Conservation (phyloP, 176 grass and related monocot genomes). For the Poa annua region DNA sequence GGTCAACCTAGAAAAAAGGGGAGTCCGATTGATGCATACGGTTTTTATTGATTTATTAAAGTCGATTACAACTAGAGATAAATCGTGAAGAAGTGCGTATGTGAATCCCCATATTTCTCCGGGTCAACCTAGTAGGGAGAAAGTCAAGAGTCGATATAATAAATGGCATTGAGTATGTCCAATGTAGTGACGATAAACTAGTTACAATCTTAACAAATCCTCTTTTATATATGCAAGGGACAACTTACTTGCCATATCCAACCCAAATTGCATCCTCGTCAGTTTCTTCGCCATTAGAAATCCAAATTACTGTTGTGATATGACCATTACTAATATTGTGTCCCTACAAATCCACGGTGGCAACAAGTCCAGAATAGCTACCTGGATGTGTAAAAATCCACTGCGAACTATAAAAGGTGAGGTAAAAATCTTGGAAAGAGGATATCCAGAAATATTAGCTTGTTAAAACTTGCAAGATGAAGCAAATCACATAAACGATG, state of each 20-base stretch:
- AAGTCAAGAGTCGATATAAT: neutral
- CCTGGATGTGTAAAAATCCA: neutral
- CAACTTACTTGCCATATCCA: conserved; percentile 3
- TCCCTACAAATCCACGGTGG: neutral
- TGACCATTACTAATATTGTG: neutral
- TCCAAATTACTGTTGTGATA: neutral
- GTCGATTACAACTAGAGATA: too few relatives aligned
- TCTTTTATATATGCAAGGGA: neutral
- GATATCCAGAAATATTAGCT: neutral
- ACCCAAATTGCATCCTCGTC: neutral
- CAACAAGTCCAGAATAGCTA: neutral
- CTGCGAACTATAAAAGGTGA: neutral
- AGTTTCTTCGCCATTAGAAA: neutral
- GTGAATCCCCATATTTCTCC: neutral
- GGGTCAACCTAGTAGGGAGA: neutral
- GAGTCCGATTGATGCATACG: too few relatives aligned
- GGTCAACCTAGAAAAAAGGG: too few relatives aligned
- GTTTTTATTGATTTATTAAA: too few relatives aligned
- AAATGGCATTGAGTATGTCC: neutral
- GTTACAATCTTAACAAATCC: neutral
- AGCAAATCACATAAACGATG: neutral
- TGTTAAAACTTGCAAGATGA: neutral
- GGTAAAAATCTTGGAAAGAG: neutral
- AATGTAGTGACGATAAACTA: neutral
- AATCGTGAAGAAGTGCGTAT: neutral